phyloP scores from a whole-genome alignment of 2,329 filamentous ascomycete species.

The Aspergillus sp. region DNA sequence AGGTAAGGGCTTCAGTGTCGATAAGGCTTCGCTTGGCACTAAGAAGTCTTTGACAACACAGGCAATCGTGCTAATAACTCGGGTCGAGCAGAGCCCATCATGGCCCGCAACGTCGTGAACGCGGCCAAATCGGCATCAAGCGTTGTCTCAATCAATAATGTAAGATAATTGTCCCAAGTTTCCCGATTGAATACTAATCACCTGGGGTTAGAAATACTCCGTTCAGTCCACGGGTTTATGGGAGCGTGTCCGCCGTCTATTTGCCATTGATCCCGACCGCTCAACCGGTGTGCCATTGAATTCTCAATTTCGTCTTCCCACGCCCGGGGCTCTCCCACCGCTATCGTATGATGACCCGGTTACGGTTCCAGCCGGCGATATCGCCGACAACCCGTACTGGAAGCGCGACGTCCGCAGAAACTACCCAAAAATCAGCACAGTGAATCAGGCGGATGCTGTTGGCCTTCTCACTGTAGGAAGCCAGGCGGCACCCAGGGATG shows the following conservation, averaged over 20 bases:
- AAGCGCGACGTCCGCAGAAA: constrained; percentile 83
- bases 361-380: constrained; percentile 78
- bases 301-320: constrained; percentile 84
- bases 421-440: constrained; percentile 77
- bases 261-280: constrained; percentile 82
- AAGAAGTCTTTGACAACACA: not conserved
- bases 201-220: constrained; percentile 77
- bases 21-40: not conserved
- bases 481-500: constrained; percentile 75
- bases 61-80: constrained; percentile 2
- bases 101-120: constrained; percentile 39
- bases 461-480: constrained; percentile 83
- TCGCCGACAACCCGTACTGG: constrained; percentile 94
- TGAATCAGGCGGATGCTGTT: constrained; percentile 82
- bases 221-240: constrained; percentile 86
- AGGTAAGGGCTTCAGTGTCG: not conserved
- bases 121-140: constrained; percentile 40
- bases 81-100: constrained; percentile 26
- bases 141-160: constrained; percentile 39
- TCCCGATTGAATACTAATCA: not conserved
- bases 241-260: constrained; percentile 73
- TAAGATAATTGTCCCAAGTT: constrained; percentile 14
- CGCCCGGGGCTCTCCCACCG: constrained; percentile 72
- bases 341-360: constrained; percentile 76
- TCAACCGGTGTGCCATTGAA: constrained; percentile 92